Percentiles rank a stretch among this genome's conserved stretches.
These are phyloP conservation scores for Fusarium pseudograminearum DNA, from an alignment of 2,329 filamentous ascomycete genomes.

Conservation along the genomic window DNA sequence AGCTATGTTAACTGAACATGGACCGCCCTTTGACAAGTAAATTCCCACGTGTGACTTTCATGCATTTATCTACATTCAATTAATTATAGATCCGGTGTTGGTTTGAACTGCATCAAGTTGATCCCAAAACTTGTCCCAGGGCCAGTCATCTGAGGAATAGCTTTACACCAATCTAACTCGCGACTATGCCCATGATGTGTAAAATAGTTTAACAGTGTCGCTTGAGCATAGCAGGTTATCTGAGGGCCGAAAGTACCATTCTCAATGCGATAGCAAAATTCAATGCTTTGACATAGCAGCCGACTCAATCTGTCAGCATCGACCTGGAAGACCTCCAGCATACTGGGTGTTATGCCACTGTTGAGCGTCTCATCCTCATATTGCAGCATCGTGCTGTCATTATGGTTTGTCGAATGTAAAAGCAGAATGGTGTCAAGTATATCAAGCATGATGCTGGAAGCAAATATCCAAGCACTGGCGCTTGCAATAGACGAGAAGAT, in stretches of 20 bases:
- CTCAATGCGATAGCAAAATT: slow-evolving; percentile 14
- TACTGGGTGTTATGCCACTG: rapidly evolving
- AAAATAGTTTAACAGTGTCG: not conserved
- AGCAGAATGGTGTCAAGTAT: not conserved
- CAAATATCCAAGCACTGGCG: slow-evolving; percentile 2
- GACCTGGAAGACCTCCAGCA: not conserved
- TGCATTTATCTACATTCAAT: rapidly evolving
- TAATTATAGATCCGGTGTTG: not conserved
- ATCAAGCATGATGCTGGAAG: slow-evolving; percentile 3
- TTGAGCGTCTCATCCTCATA: rapidly evolving
- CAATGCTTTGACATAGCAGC: slow-evolving; percentile 9
- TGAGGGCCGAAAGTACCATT: slow-evolving; percentile 22
- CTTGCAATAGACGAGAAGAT: slow-evolving; percentile 1
- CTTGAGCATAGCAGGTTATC: slow-evolving; percentile 15
- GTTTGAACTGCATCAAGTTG: slow-evolving; percentile 10
- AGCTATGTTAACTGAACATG: rapidly evolving
- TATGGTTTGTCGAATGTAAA: not conserved
- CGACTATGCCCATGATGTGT: not conserved
- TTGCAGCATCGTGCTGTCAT: rapidly evolving
- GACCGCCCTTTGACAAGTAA: not conserved
- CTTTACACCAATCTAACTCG: slow-evolving; percentile 7
- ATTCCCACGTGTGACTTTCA: rapidly evolving
- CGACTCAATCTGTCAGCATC: not conserved
- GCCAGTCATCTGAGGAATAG: not conserved
- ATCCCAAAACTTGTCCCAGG: slow-evolving; percentile 6